phyloP scores from a whole-genome alignment of 345 rosid genomes.

The Laguncularia racemosa region DNA sequence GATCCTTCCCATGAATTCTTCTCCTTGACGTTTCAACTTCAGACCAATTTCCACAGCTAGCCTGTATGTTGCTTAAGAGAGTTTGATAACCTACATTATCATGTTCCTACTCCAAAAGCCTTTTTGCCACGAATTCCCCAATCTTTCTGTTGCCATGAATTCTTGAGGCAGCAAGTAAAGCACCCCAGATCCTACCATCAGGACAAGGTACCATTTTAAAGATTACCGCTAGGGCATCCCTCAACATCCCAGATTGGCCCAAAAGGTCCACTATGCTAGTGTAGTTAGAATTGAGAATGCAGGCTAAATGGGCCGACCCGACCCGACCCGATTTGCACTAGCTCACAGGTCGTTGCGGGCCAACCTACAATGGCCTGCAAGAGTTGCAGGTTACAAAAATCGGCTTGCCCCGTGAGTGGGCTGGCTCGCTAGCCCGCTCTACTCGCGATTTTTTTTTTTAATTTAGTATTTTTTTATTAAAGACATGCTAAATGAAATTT shows the following conservation, averaged over 20 bases:
- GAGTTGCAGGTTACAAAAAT: no score
- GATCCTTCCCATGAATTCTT: slow-evolving; percentile 19
- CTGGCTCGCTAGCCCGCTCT: no score
- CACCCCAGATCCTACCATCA: slow-evolving; percentile 39
- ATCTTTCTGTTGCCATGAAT: slow-evolving; percentile 16
- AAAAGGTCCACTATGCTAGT: slow-evolving; percentile 37
- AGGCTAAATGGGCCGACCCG: no score
- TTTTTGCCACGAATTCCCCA: slow-evolving; percentile 22
- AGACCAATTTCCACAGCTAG: slow-evolving; percentile 20
- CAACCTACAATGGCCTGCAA: no score
- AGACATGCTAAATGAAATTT: no score
- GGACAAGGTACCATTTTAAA: slow-evolving; percentile 18
- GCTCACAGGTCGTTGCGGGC: no score
- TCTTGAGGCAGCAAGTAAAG: slow-evolving; percentile 27
- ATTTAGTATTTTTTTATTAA: no score
- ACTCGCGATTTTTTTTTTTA: no score
- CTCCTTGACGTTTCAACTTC: slow-evolving; percentile 22
- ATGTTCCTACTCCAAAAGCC: slow-evolving; percentile 22
- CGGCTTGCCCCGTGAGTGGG: no score
- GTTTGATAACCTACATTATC: slow-evolving; percentile 24
- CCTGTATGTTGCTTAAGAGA: slow-evolving; percentile 23
- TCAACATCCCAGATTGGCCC: slow-evolving; percentile 32
- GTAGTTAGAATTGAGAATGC: no score
- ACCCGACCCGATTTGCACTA: no score
- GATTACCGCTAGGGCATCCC: slow-evolving; percentile 24